phyloP scores from a whole-genome alignment of 1,284 basidiomycete species.

The Cryptococcus depauperatus region DNA sequence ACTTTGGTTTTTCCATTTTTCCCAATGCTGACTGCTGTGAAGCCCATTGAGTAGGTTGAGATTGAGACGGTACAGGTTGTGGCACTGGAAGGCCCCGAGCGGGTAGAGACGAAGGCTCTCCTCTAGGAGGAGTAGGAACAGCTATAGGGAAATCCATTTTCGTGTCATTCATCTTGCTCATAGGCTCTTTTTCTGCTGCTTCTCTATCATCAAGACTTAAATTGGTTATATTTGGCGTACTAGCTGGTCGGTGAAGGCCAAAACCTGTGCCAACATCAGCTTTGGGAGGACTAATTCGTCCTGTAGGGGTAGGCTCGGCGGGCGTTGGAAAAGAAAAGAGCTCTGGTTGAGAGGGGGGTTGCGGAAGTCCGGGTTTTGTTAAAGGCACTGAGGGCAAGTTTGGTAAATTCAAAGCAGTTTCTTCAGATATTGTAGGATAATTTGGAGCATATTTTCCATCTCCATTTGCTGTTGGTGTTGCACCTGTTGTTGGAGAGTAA shows the following conservation, averaged over 20 bases:
- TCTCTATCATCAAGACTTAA: not conserved
- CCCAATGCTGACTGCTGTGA: not conserved
- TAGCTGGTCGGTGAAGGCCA: conserved; percentile 22
- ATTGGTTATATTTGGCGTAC: conserved; percentile 17
- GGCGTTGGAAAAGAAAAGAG: conserved; percentile 4
- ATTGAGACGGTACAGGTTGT: not conserved
- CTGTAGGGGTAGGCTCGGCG: conserved; percentile 11
- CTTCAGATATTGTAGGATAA: not conserved
- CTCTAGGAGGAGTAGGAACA: conserved; percentile 11
- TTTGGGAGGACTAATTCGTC: conserved; percentile 11
- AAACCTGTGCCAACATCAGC: conserved; percentile 17
- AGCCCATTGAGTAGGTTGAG: not conserved
- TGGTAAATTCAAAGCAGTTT: conserved; percentile 11
- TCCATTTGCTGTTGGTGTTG: not conserved
- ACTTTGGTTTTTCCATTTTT: conserved; percentile 39
- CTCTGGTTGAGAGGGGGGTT: conserved; percentile 17
- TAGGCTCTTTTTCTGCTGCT: conserved; percentile 2
- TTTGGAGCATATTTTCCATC: not conserved
- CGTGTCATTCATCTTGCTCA: not conserved
- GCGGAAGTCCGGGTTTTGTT: conserved; percentile 16
- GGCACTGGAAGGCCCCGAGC: not conserved
- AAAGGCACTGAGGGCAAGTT: conserved; percentile 7
- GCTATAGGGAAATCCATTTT: conserved; percentile 15
- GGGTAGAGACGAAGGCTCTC: not conserved
- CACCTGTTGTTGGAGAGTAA: too few relatives aligned